phyloP scores from a whole-genome alignment of 257 asterid species.

The Nicotiana paniculata region DNA sequence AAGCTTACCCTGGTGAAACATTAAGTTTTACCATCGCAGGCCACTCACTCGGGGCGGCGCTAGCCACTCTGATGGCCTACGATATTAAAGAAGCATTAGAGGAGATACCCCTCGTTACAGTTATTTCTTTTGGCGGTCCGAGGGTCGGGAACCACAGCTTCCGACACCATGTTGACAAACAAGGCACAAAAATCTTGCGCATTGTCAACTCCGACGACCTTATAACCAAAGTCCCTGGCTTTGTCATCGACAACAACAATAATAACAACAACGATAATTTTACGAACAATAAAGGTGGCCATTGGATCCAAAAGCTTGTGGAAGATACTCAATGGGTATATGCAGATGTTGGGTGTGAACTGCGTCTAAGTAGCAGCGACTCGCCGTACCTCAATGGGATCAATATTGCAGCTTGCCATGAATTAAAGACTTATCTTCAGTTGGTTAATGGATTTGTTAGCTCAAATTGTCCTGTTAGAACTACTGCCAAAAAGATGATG shows the following conservation, averaged over 20 bases:
- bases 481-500: conserved; percentile 55
- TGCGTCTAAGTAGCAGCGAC: conserved; percentile 78
- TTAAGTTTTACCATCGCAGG: conserved; percentile 85
- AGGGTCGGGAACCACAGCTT: conserved; percentile 81
- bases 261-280: background rate
- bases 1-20: conserved; percentile 42
- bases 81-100: conserved; percentile 56
- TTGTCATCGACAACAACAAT: conserved; percentile 40
- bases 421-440: conserved; percentile 73
- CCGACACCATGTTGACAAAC: conserved; percentile 50
- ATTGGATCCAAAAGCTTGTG: conserved; percentile 50
- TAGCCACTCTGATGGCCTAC: conserved; percentile 79
- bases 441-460: conserved; percentile 66
- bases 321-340: conserved; percentile 75
- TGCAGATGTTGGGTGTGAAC: conserved; percentile 94
- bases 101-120: conserved; percentile 55
- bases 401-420: conserved; percentile 69
- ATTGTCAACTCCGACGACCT: conserved; percentile 84
- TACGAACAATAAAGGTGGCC: conserved; percentile 13
- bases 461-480: conserved; percentile 72
- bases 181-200: conserved; percentile 68
- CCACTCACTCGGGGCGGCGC: conserved; percentile 92
- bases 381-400: conserved; percentile 39
- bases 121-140: conserved; percentile 89
- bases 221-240: conserved; percentile 79